These are phyloP conservation scores for Candida adriatica DNA, from an alignment of 805 yeast genomes.

Conservation along the genomic window DNA sequence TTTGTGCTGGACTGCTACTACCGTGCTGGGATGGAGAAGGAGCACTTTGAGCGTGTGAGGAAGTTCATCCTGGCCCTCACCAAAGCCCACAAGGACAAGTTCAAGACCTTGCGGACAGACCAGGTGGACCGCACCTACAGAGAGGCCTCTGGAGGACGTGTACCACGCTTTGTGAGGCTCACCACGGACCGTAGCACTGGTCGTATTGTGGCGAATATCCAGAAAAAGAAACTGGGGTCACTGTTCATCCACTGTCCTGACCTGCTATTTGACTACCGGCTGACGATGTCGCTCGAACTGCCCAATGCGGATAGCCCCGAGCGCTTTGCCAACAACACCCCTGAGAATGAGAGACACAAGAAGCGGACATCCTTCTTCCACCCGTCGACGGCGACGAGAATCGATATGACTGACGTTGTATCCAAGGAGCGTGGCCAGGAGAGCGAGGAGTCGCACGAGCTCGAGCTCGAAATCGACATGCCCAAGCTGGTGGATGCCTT, in stretches of 20 bases:
- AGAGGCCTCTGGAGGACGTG: constrained; percentile 55
- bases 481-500: constrained; percentile 33
- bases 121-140: constrained; percentile 57
- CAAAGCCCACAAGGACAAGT: constrained; percentile 43
- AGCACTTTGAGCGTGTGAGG: constrained; percentile 50
- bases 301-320: constrained; percentile 58
- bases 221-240: constrained; percentile 69
- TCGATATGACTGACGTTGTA: constrained; percentile 62
- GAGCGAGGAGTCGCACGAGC: constrained; percentile 31
- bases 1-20: constrained; percentile 53
- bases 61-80: constrained; percentile 50
- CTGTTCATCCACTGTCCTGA: constrained; percentile 69
- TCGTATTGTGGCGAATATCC: constrained; percentile 59
- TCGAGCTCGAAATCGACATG: constrained; percentile 46
- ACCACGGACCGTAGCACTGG: constrained; percentile 64
- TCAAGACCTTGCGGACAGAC: constrained; percentile 54
- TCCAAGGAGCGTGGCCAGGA: constrained; percentile 22
- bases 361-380: constrained; percentile 69
- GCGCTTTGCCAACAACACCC: constrained; percentile 46
- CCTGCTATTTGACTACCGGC: constrained; percentile 66
- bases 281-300: constrained; percentile 70
- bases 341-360: constrained; percentile 57
- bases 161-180: constrained; percentile 58
- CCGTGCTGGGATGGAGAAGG: constrained; percentile 59
- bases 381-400: constrained; percentile 62